Evolutionary conservation across 306 rosid species (phyloP).

Genomic region (Purshia tridentata): DNA sequence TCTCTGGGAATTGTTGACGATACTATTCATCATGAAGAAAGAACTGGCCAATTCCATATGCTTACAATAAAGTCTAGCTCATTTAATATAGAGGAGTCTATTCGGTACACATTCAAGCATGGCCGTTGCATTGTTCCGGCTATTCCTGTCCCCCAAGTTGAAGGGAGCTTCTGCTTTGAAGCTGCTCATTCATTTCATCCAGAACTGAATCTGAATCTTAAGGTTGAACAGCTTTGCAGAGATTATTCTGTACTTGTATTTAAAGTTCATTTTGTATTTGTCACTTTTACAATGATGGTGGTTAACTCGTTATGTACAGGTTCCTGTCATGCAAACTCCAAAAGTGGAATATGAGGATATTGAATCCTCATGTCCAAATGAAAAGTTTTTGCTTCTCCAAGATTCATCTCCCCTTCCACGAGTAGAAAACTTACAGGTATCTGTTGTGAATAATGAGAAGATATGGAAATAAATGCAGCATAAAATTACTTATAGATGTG

Average conservation of each 20-base stretch:
- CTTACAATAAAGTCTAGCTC: conserved; percentile 44
- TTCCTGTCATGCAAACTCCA: background rate
- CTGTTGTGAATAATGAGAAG: background rate
- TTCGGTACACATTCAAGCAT: conserved; percentile 44
- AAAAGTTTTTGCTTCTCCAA: background rate
- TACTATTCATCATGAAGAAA: conserved; percentile 41
- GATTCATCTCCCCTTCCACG: background rate
- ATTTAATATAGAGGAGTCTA: conserved; percentile 22
- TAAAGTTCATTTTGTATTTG: background rate
- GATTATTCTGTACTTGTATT: background rate
- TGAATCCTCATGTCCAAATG: background rate
- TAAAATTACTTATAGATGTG: background rate
- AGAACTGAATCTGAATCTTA: conserved; percentile 30
- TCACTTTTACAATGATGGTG: background rate
- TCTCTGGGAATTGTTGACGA: conserved; percentile 39
- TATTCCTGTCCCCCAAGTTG: conserved; percentile 35
- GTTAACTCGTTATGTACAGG: conserved; percentile 2
- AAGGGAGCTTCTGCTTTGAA: conserved; percentile 37
- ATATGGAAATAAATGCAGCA: background rate
- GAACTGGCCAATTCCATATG: conserved; percentile 39
- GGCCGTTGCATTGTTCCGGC: conserved; percentile 44
- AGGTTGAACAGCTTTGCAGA: conserved; percentile 33
- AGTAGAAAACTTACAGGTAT: background rate
- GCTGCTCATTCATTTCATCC: conserved; percentile 47
- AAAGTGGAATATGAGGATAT: background rate